Base-by-base conservation (phyloP, 805 yeast genomes). In the Zygosaccharomyces siamensis region DNA sequence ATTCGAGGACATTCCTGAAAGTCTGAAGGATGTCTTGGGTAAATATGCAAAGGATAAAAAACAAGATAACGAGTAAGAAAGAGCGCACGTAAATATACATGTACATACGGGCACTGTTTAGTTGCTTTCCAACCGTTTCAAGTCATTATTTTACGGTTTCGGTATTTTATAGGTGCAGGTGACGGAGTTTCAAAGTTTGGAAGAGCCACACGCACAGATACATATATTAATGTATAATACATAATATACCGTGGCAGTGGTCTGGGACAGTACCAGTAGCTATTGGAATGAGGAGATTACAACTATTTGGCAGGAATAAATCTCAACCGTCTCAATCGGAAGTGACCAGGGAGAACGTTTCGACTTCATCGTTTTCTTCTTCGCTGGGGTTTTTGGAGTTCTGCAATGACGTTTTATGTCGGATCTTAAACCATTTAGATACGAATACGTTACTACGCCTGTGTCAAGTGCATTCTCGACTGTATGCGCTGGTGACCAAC, bases 21-120 rank as follows among this genome's bases (percentile, higher is more conserved):
- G 55, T 3, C 48, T 67, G 20, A 65, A 58, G 36, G 54, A 49
- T 4, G 54, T 54, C 8, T 73, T 84, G 37, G 89, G 89, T 0
- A 84, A 79, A 48, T 78, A 81, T 59, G 89, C 89, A 1, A 81
- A 76, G 56, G 84, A 83, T 65, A 81, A 85, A 0, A 53, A 55
- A 42, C 45, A 60, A 16, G 56, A 58, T 28, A 51, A 60, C 39
- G 58, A 54, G 11, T 26, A 26, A 26, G 28, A 26, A 26, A 26
- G 28, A 10, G 24, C 24, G 24, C 10, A 47, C 46, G 16, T 24
- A 20, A 37, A 11, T 18, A 33, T 33, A 20, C 20, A 21, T 35
- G 23, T 35, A 14, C 39, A 7, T 21, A 16, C 39, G 23, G n/a
- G 7, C 12, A 21, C 39, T 11, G 39, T 18, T 18, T 21, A 35